Base-by-base conservation (phyloP, 2,329 filamentous ascomycete species). In the Penicillium fuscoglaucum region DNA sequence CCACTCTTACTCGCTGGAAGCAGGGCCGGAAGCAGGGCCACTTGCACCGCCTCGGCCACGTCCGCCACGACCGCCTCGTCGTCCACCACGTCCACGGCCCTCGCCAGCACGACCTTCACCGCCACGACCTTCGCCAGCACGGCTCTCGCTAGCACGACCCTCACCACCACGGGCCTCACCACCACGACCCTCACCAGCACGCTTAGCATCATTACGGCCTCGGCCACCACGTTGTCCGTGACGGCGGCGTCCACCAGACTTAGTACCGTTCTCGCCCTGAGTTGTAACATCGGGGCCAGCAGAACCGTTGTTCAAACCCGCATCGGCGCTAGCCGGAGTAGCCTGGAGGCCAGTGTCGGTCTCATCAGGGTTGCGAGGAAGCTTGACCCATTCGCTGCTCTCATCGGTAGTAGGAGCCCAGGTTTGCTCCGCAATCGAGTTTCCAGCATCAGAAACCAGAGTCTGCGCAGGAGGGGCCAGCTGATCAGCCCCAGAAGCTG, bases 341-440 rank as follows among this genome's bases (percentile, higher is more conserved):
- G 85, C 84, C 47, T 82, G 77, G 43, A 85, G 72, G 39, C 85
- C 86, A 39, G 82, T 85, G 61, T 95, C 90, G 6, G 89, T 88
- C 80, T 96, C 91, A 52, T 85, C 78, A 47, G 87, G 83, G 69
- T 93, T 85, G 57, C 88, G 86, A 52, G 90, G 86, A 45, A 90
- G 81, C 72, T 91, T 86, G 60, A 96, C 88, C 85, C 90, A 95
- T 31, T 54, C 55, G 53, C 82, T 83, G 55, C 82, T 84, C 65
- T 93, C 90, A 29, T 81, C 79, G 43, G 72, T 72, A 13, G 82
- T 71, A 26, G 82, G 78, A 55, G 82, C 78, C 50, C 86, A 87
- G 48, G 77, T 78, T 43, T 80, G 76, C 60, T 82, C 82, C 17
- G 80, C 84, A 39, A 78, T 69, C 12, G 75, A 69, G 62, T 80